These are phyloP conservation scores for Pythium sukuiense DNA, from an alignment of 352 stramenopile species.

Conservation along the genomic window DNA sequence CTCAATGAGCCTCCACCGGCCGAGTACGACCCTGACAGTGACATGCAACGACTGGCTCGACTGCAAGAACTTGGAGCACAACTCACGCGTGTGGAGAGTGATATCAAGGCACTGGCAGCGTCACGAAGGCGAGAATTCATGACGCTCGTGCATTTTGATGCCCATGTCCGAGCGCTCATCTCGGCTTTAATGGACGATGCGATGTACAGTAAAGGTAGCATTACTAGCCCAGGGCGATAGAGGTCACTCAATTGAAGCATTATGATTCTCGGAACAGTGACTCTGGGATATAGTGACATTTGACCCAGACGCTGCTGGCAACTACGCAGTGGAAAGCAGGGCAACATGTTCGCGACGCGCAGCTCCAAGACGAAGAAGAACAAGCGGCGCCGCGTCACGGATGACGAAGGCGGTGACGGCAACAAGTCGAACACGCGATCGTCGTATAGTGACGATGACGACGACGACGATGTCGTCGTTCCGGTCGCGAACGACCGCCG, in stretches of 20 bases:
- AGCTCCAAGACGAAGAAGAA: conserved; percentile 46
- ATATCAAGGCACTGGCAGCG: neutral
- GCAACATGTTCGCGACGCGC: conserved; percentile 42
- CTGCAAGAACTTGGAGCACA: conserved; percentile 3
- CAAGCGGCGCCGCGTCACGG: conserved; percentile 43
- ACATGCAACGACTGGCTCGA: neutral
- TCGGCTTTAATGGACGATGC: conserved; percentile 3
- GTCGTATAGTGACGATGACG: conserved; percentile 8
- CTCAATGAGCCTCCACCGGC: neutral
- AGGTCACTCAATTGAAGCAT: too few relatives aligned
- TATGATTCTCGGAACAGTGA: neutral
- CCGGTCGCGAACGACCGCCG: conserved; percentile 30
- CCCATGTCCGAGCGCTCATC: conserved; percentile 12
- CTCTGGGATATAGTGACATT: neutral
- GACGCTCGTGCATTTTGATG: conserved; percentile 23
- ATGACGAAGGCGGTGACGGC: conserved; percentile 31
- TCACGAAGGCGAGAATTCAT: conserved; percentile 8
- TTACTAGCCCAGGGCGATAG: too few relatives aligned
- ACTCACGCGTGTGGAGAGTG: conserved; percentile 4
- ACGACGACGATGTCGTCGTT: conserved; percentile 29
- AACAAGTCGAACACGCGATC: neutral
- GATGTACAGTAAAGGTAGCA: neutral
- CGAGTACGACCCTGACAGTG: neutral
- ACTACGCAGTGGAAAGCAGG: neutral
- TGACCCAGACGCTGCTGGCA: neutral